Evolutionary conservation across 2,329 filamentous ascomycete species (phyloP).

Genomic region (Venturia effusa): DNA sequence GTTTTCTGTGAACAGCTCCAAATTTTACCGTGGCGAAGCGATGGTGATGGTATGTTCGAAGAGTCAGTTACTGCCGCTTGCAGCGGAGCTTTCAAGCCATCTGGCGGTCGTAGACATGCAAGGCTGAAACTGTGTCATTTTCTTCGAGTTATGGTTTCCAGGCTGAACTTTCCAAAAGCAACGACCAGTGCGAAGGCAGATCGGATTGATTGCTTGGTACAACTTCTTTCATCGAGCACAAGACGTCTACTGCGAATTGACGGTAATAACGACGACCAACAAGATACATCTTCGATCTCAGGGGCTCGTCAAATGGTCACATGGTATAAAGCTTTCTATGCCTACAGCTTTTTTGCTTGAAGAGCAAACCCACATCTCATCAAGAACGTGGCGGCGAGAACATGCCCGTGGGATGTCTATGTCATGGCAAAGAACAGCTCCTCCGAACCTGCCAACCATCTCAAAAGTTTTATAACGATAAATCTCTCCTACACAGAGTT

Average conservation of each 20-base stretch:
- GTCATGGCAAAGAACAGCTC: not conserved
- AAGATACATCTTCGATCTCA: not conserved
- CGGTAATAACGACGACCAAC: too few relatives aligned
- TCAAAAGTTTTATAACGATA: not conserved
- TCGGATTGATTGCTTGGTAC: too few relatives aligned
- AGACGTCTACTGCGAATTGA: too few relatives aligned
- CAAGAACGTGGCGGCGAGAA: not conserved
- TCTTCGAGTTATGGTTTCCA: not conserved
- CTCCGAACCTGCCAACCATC: not conserved
- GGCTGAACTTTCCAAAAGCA: not conserved
- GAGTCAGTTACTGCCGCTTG: not conserved
- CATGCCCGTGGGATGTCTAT: not conserved
- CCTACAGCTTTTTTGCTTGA: not conserved
- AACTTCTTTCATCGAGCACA: too few relatives aligned
- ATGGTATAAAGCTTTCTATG: not conserved
- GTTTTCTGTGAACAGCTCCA: too few relatives aligned
- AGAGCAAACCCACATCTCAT: not conserved
- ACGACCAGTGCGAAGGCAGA: too few relatives aligned
- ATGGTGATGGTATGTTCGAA: not conserved
- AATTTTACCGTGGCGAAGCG: not conserved
- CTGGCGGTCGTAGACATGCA: not conserved
- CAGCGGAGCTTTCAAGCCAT: not conserved
- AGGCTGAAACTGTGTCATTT: not conserved
- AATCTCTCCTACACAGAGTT: not conserved
- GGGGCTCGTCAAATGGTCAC: not conserved